These are phyloP conservation scores for Phalaenopsis hybrid DNA, from an alignment of 116 monocot species.

Conservation along the genomic window DNA sequence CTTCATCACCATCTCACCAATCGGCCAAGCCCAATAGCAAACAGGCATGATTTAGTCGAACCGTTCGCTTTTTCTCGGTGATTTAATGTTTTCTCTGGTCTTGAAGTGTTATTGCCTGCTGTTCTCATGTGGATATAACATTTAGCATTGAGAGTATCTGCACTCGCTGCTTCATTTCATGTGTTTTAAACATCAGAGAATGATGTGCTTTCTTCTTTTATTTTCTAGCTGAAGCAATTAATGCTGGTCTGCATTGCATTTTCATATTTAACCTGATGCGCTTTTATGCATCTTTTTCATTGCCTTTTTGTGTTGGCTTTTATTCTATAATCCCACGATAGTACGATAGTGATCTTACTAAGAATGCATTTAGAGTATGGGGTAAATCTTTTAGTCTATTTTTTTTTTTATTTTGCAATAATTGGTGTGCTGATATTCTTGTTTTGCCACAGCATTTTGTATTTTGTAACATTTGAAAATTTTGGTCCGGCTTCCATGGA, in stretches of 20 bases:
- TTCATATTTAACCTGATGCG: background rate
- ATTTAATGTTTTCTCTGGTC: background rate
- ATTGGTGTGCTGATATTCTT: too few relatives aligned
- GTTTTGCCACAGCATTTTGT: too few relatives aligned
- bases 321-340: too few relatives aligned
- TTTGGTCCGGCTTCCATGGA: too few relatives aligned
- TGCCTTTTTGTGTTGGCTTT: too few relatives aligned
- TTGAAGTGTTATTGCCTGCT: background rate
- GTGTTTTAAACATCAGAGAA: background rate
- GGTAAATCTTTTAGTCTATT: too few relatives aligned
- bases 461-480: too few relatives aligned
- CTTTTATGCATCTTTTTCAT: background rate
- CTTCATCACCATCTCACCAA: conserved; percentile 31
- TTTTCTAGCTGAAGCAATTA: background rate
- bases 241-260: background rate
- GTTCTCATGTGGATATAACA: background rate
- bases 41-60: conserved; percentile 4
- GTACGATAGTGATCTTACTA: too few relatives aligned
- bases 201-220: conserved; percentile 2
- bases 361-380: too few relatives aligned
- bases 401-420: too few relatives aligned
- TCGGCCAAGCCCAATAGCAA: conserved; percentile 21
- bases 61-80: background rate
- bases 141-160: background rate
- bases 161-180: background rate